A percentile compares a stretch with the other conserved stretches of the same genome.
Evolutionary conservation across 2,329 filamentous ascomycete genomes (phyloP).

Genomic region (Annulohypoxylon truncatum): DNA sequence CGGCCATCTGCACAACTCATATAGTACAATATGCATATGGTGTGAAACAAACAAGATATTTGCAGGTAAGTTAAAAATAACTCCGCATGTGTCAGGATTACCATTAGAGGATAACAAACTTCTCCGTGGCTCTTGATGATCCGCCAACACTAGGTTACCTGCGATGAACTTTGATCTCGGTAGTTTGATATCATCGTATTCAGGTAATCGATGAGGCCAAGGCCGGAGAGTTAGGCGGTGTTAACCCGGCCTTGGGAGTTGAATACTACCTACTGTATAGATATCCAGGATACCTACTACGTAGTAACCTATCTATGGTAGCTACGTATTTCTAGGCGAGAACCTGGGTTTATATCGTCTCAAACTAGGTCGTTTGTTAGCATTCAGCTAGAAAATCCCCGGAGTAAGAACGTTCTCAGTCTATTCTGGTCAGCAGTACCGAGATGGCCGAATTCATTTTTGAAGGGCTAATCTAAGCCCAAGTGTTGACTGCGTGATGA

Average conservation of each 20-base stretch:
- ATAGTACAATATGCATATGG: conserved; percentile 17
- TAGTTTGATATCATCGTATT: conserved; percentile 27
- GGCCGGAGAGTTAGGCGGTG: conserved; percentile 8
- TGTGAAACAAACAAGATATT: conserved; percentile 12
- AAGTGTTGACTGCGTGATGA: conserved; percentile 23
- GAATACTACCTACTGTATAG: conserved; percentile 21
- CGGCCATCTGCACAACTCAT: conserved; percentile 5
- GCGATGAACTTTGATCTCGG: conserved; percentile 23
- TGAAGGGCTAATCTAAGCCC: conserved; percentile 13
- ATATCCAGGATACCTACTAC: not conserved
- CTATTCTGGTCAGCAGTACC: not conserved
- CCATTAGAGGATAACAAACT: conserved; percentile 7
- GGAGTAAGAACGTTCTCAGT: conserved; percentile 2
- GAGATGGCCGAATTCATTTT: not conserved
- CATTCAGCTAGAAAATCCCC: conserved; percentile 17
- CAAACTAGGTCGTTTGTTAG: conserved; percentile 13
- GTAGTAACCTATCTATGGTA: conserved; percentile 8
- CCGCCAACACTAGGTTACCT: conserved; percentile 15
- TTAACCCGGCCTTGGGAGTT: conserved; percentile 24
- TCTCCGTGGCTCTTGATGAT: not conserved
- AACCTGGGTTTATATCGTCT: not conserved
- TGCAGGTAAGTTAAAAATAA: conserved; percentile 29
- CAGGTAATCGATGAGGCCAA: conserved; percentile 8
- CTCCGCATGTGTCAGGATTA: conserved; percentile 18
- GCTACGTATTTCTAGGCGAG: not conserved